Conservation (phyloP, 495 filamentous ascomycete species). For the Filosporella fistucella region DNA sequence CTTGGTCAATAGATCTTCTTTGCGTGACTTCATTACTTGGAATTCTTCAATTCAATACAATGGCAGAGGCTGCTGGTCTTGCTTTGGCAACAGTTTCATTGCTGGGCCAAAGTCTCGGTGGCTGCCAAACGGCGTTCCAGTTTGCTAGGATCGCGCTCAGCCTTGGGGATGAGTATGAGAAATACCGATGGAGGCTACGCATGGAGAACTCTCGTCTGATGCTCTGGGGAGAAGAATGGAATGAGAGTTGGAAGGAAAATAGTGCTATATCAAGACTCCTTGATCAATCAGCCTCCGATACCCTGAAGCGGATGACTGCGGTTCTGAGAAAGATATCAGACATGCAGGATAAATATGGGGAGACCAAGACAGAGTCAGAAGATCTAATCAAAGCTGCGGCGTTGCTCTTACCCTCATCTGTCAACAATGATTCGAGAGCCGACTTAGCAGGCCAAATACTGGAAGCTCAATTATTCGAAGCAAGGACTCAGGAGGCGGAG, state of each 20-base stretch:
- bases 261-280: neutral
- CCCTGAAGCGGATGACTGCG: neutral
- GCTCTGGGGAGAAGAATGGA: neutral
- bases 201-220: neutral
- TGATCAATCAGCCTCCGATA: neutral
- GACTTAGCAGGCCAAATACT: neutral
- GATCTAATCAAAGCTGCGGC: neutral
- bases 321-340: neutral
- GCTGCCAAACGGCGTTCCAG: neutral
- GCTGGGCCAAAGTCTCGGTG: neutral
- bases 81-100: neutral
- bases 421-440: neutral
- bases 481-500: neutral
- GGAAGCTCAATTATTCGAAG: neutral
- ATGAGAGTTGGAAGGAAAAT: neutral
- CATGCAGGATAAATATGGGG: neutral
- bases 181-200: neutral
- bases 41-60: neutral
- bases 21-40: neutral
- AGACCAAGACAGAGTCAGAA: neutral
- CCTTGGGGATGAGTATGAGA: neutral
- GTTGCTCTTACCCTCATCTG: neutral
- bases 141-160: neutral
- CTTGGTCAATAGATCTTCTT: neutral
- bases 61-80: neutral